Evolutionary conservation across 768 basidiomycete species (phyloP).

Genomic region (Tylopilus cervinicoccineus): DNA sequence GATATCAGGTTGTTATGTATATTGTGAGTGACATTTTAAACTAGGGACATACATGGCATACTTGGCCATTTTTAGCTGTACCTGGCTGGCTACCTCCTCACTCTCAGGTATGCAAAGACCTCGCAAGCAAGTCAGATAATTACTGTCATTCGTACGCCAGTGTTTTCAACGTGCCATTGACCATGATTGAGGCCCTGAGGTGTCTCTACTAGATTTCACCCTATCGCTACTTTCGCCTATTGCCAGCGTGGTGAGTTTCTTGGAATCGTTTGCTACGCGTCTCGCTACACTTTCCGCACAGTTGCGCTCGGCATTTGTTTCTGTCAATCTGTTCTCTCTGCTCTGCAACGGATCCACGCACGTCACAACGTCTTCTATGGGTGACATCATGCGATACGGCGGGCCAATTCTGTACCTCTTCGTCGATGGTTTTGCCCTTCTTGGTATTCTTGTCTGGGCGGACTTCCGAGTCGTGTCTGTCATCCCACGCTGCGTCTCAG

Average conservation of each 20-base stretch:
- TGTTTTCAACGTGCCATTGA: neutral
- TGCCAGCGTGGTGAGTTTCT: constrained; percentile 54
- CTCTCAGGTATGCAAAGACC: constrained; percentile 67
- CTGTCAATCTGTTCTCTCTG: constrained; percentile 72
- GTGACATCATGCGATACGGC: constrained; percentile 57
- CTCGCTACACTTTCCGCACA: constrained; percentile 21
- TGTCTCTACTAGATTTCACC: constrained; percentile 49
- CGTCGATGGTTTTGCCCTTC: constrained; percentile 52
- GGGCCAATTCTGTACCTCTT: constrained; percentile 76
- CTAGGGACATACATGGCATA: no score
- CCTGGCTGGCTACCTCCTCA: constrained; percentile 63
- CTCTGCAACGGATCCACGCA: constrained; percentile 56
- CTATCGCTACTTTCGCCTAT: constrained; percentile 66
- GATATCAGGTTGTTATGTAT: constrained; percentile 70
- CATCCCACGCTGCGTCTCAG: constrained; percentile 37
- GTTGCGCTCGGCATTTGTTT: constrained; percentile 69
- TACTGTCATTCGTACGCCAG: constrained; percentile 50
- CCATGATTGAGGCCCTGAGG: neutral
- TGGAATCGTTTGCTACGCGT: neutral
- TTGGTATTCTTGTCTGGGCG: constrained; percentile 63
- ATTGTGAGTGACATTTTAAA: constrained; percentile 42
- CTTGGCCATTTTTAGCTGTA: constrained; percentile 43
- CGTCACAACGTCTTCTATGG: constrained; percentile 45
- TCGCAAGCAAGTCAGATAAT: constrained; percentile 51
- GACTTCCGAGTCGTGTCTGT: constrained; percentile 71